phyloP scores from a whole-genome alignment of 257 asterid genomes.

The Fraxinus anomala region DNA sequence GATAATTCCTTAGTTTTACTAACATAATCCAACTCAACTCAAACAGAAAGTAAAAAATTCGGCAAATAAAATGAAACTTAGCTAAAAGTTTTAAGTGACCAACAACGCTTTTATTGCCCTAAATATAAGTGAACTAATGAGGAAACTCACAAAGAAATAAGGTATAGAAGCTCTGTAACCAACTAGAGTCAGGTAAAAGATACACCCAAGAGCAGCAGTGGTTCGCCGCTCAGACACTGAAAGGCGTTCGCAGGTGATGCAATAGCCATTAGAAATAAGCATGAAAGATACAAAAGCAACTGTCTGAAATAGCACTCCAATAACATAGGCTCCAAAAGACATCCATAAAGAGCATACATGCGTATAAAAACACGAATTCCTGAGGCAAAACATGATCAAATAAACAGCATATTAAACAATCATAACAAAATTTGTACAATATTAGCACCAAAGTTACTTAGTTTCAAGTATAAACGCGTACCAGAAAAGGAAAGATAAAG shows the following conservation, averaged over 20 bases:
- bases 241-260: conserved; percentile 76
- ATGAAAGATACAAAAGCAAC: conserved; percentile 60
- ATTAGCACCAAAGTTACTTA: neutral
- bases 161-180: conserved; percentile 85
- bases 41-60: neutral
- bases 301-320: conserved; percentile 74
- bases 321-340: conserved; percentile 85
- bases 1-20: neutral
- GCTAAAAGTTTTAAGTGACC: neutral
- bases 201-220: conserved; percentile 58
- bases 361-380: conserved; percentile 70
- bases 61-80: neutral
- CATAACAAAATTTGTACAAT: neutral
- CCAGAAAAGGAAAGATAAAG: conserved; percentile 85
- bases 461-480: conserved; percentile 24
- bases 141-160: conserved; percentile 72
- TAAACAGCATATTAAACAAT: neutral
- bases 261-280: conserved; percentile 79
- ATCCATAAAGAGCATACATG: conserved; percentile 81
- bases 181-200: conserved; percentile 75
- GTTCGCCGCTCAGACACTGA: conserved; percentile 68
- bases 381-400: conserved; percentile 27
- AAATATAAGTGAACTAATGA: neutral
- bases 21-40: neutral
- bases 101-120: neutral